phyloP scores from a whole-genome alignment of 176 grass and related monocot genomes.

The Aegilops speltoides region DNA sequence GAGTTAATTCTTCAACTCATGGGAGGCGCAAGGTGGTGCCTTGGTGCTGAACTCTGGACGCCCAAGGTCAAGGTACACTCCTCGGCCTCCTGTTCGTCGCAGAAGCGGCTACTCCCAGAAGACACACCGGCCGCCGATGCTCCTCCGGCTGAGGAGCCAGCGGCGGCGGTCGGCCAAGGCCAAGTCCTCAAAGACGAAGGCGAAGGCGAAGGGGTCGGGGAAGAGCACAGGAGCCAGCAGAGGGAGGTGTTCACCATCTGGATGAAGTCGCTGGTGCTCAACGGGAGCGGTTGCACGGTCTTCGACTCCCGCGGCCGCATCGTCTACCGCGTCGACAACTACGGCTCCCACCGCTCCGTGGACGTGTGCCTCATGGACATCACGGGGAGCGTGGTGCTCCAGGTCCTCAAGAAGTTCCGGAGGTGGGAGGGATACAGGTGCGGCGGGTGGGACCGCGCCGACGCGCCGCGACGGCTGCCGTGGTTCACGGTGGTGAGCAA shows the following conservation, averaged over 20 bases:
- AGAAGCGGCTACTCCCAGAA: background rate
- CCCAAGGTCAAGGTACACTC: conserved; percentile 47
- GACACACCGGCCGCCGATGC: conserved; percentile 15
- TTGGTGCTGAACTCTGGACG: conserved; percentile 31
- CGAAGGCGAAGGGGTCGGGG: background rate
- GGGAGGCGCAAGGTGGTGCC: background rate
- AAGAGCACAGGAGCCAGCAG: conserved; percentile 27
- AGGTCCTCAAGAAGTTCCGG: conserved; percentile 59
- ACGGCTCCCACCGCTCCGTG: conserved; percentile 40
- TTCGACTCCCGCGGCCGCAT: conserved; percentile 72
- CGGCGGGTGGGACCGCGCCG: background rate
- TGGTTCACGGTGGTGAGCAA: conserved; percentile 63
- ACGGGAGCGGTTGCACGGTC: conserved; percentile 76
- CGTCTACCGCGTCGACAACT: conserved; percentile 89
- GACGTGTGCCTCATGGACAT: conserved; percentile 85
- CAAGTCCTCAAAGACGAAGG: too few species aligned
- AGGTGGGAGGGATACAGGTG: conserved; percentile 66
- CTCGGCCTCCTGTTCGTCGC: conserved; percentile 7
- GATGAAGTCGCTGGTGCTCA: conserved; percentile 92
- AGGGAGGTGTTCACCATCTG: conserved; percentile 83
- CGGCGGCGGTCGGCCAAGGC: background rate
- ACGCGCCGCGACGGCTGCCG: conserved; percentile 1
- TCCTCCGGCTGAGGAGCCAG: background rate
- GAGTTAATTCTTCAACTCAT: background rate
- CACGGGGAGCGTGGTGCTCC: conserved; percentile 53